Evolutionary conservation across 78 protist genomes (phyloP).

Genomic region (Dictyostelium purpureum): DNA sequence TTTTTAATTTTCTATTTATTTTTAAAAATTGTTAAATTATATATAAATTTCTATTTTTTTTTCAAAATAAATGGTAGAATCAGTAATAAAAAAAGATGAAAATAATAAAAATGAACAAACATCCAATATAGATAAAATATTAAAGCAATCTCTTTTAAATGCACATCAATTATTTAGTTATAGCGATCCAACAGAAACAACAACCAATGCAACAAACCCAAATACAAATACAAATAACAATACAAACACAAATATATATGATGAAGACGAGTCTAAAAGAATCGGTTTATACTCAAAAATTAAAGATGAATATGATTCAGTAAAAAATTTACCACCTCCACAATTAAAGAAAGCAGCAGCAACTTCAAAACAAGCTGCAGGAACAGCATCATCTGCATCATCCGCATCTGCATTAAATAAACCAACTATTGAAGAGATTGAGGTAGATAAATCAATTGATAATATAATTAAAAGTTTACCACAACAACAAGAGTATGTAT

Average conservation of each 20-base stretch:
- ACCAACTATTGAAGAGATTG: conserved; percentile 27
- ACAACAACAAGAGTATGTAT: conserved; percentile 15
- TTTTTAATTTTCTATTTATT: not conserved
- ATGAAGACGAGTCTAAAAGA: conserved; percentile 23
- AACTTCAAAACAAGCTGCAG: not conserved
- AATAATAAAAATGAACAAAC: not conserved
- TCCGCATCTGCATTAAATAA: conserved; percentile 11
- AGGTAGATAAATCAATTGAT: conserved; percentile 32
- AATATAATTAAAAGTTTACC: conserved; percentile 5
- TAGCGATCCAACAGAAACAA: not conserved
- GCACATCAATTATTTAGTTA: not conserved
- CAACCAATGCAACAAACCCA: not conserved
- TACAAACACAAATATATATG: not conserved
- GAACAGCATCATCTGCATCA: conserved; percentile 9
- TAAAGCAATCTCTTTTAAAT: not conserved
- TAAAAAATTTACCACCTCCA: conserved; percentile 17
- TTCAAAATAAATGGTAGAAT: conserved; percentile 16
- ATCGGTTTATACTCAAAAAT: conserved; percentile 57
- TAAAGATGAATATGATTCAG: conserved; percentile 59
- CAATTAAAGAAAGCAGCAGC: not conserved
- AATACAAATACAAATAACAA: not conserved
- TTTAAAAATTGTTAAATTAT: too few species aligned
- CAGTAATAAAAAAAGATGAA: not conserved
- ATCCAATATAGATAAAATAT: not conserved
- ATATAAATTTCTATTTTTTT: too few species aligned